A percentile compares a stretch with the other conserved stretches of the same genome.
These are phyloP conservation scores for Naganishia cerealis DNA, from an alignment of 1,284 basidiomycete species.

Conservation along the genomic window DNA sequence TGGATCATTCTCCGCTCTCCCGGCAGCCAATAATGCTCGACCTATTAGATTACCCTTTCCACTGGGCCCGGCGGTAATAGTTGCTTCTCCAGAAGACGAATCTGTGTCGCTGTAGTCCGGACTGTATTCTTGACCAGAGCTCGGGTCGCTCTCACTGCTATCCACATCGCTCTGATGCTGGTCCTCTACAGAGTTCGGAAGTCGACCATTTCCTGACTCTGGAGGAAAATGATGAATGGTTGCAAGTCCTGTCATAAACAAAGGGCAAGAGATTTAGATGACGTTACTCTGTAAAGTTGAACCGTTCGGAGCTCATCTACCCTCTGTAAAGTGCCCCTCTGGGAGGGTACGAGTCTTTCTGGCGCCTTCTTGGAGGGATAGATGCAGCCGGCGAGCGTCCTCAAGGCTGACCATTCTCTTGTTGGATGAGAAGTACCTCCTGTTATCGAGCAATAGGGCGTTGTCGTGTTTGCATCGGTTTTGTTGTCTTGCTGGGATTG, in stretches of 20 bases:
- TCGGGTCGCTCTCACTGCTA: conserved; percentile 21
- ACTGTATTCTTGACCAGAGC: conserved; percentile 21
- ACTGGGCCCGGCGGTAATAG: conserved; percentile 22
- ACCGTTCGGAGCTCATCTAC: background rate
- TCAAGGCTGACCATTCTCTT: conserved; percentile 4
- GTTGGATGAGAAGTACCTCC: background rate
- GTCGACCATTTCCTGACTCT: background rate
- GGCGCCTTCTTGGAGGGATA: background rate
- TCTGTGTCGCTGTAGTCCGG: conserved; percentile 26
- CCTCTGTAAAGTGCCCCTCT: background rate
- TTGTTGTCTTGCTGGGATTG: background rate
- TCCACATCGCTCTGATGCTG: background rate
- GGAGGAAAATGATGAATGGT: background rate
- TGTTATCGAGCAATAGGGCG: background rate
- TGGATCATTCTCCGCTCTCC: background rate
- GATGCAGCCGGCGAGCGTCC: conserved; percentile 7
- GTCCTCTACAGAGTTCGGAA: background rate
- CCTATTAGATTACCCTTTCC: conserved; percentile 25
- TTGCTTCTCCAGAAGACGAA: conserved; percentile 23
- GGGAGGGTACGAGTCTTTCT: background rate
- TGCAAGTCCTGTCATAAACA: background rate
- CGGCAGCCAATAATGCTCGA: conserved; percentile 10
- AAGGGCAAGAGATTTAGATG: background rate
- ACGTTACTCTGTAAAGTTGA: background rate
- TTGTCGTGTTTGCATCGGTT: background rate